A percentile compares a stretch with the other conserved stretches of the same genome.
These are phyloP conservation scores for Diaporthe humulicola DNA, from an alignment of 2,329 filamentous ascomycete species.

Conservation along the genomic window DNA sequence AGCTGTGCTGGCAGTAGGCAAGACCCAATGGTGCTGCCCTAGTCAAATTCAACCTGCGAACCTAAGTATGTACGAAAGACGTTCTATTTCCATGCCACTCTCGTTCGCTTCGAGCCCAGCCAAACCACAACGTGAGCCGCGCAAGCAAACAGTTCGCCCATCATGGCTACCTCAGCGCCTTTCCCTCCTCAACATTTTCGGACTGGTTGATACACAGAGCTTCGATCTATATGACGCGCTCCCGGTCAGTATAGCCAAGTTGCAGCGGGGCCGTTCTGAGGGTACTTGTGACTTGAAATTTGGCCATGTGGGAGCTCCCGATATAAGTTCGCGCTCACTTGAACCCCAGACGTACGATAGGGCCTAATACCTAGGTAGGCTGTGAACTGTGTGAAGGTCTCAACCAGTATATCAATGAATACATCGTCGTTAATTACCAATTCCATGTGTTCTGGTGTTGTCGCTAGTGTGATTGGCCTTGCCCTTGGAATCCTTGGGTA, in stretches of 20 bases:
- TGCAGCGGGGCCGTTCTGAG: constrained; percentile 1
- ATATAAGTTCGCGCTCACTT: background rate
- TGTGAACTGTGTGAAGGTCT: too few species aligned
- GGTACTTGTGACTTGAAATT: background rate
- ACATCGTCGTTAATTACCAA: too few species aligned
- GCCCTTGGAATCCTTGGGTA: too few species aligned
- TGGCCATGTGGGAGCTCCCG: background rate
- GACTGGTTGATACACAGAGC: constrained; percentile 25
- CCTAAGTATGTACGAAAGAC: background rate
- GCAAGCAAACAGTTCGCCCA: constrained; percentile 9
- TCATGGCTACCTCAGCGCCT: background rate
- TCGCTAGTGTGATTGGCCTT: too few species aligned
- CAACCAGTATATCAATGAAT: too few species aligned
- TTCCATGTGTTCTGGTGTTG: too few species aligned
- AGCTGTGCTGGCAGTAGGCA: background rate
- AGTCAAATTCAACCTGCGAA: background rate
- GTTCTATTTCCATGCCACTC: background rate
- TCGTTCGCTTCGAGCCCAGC: constrained; percentile 7
- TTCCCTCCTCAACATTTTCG: constrained; percentile 10
- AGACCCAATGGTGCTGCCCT: background rate
- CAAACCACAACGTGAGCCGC: constrained; percentile 22
- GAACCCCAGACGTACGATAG: constrained; percentile 19
- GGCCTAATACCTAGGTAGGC: background rate
- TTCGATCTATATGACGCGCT: constrained; percentile 22
- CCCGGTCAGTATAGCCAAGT: background rate